Evolutionary conservation across 805 yeast genomes (phyloP).

Genomic region (Myxozyma nipponensis): DNA sequence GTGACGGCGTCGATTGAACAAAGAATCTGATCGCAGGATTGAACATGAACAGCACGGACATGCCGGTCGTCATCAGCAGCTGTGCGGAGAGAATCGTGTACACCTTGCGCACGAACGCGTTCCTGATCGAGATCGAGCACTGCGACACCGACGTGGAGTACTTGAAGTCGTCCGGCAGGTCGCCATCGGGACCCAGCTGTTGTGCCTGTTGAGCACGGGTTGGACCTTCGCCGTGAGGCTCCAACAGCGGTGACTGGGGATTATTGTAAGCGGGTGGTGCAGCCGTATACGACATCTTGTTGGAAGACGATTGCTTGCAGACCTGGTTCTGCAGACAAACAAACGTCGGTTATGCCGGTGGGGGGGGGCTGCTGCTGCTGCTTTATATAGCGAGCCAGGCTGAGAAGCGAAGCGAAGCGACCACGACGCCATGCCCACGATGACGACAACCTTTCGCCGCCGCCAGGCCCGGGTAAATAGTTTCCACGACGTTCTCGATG

Average conservation of each 20-base stretch:
- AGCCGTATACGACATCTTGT: conserved; percentile 5
- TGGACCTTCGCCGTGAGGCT: conserved; percentile 11
- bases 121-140: conserved; percentile 71
- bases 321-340: not conserved
- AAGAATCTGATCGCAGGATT: conserved; percentile 48
- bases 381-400: not conserved
- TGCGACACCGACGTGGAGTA: conserved; percentile 72
- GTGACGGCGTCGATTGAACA: conserved; percentile 57
- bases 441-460: too few relatives aligned
- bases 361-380: not conserved
- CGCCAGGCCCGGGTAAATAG: too few relatives aligned
- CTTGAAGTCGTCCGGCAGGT: conserved; percentile 61
- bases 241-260: conserved; percentile 13
- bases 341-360: not conserved
- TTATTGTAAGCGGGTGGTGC: conserved; percentile 24
- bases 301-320: not conserved
- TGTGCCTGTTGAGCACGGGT: conserved; percentile 8
- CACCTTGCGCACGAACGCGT: conserved; percentile 72
- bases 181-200: conserved; percentile 17
- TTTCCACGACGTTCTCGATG: too few relatives aligned
- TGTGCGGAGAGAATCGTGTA: conserved; percentile 68
- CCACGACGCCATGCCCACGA: too few relatives aligned
- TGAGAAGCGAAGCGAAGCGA: too few relatives aligned
- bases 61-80: conserved; percentile 55
- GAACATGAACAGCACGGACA: conserved; percentile 50